These are phyloP conservation scores for Yamadazyma philogaea DNA, from an alignment of 805 yeast genomes.

Conservation along the genomic window DNA sequence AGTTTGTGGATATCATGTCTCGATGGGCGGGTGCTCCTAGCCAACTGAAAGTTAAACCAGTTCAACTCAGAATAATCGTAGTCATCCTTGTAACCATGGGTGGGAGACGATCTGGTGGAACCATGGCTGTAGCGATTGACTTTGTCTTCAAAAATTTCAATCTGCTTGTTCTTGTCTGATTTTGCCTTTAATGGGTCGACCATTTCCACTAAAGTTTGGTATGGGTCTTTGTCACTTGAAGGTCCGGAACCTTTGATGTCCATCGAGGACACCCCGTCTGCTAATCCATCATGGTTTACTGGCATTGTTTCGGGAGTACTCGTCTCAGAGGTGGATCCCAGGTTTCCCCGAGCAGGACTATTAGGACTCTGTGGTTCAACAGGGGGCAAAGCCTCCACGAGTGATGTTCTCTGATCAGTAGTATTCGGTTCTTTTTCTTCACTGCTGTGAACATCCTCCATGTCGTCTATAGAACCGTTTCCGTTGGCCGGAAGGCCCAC, in stretches of 20 bases:
- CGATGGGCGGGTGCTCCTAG: slow-evolving; percentile 8
- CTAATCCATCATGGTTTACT: not conserved
- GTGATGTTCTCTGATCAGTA: too few relatives aligned
- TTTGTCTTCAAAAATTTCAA: slow-evolving; percentile 41
- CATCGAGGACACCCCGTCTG: slow-evolving; percentile 30
- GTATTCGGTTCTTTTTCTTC: too few relatives aligned
- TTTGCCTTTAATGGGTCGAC: slow-evolving; percentile 40
- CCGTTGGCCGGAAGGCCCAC: too few relatives aligned
- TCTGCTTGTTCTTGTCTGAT: slow-evolving; percentile 32
- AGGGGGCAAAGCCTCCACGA: too few relatives aligned
- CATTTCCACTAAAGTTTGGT: slow-evolving; percentile 36
- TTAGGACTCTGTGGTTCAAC: too few relatives aligned
- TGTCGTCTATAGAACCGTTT: too few relatives aligned
- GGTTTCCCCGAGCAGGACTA: too few relatives aligned
- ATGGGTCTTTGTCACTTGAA: slow-evolving; percentile 15
- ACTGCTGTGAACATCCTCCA: too few relatives aligned
- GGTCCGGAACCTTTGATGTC: slow-evolving; percentile 19
- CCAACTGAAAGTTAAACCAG: slow-evolving; percentile 40
- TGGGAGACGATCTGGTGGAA: not conserved
- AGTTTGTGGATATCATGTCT: slow-evolving; percentile 10
- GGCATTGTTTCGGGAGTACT: not conserved
- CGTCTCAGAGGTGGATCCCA: not conserved
- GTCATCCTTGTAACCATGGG: slow-evolving; percentile 9
- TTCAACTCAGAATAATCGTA: slow-evolving; percentile 33
- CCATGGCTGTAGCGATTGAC: not conserved